phyloP scores from a whole-genome alignment of 2,329 filamentous ascomycete species.

The Scleromitrula shiraiana region DNA sequence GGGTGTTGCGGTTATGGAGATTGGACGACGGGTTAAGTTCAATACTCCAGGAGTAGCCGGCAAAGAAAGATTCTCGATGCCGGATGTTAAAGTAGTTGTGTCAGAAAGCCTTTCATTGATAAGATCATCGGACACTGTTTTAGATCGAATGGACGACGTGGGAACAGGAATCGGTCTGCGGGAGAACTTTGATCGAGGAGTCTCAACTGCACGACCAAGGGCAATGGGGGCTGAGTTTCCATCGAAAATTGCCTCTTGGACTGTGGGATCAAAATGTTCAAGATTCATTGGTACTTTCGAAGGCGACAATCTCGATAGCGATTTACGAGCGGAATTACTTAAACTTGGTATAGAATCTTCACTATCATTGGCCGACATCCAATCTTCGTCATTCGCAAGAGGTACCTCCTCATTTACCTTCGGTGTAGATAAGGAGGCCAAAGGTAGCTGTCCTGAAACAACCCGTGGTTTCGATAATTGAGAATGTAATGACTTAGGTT shows the following conservation, averaged over 20 bases:
- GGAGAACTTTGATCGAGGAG: background rate
- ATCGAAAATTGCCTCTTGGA: too few relatives aligned
- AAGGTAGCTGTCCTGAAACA: too few relatives aligned
- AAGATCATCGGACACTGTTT: background rate
- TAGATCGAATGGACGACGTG: background rate
- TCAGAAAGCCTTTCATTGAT: background rate
- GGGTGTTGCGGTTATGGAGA: background rate
- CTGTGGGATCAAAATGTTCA: too few relatives aligned
- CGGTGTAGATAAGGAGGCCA: background rate
- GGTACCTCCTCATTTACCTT: background rate
- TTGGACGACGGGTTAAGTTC: background rate
- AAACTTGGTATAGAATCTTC: slow-evolving; percentile 12
- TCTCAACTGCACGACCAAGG: background rate
- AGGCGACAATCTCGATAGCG: background rate
- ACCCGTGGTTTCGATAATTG: too few relatives aligned
- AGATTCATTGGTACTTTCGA: too few relatives aligned
- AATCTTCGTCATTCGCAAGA: slow-evolving; percentile 16
- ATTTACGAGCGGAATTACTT: slow-evolving; percentile 13
- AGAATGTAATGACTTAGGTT: too few relatives aligned
- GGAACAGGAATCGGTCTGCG: background rate
- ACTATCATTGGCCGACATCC: background rate
- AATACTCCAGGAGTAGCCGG: background rate
- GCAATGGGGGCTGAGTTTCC: background rate
- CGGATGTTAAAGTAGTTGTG: background rate
- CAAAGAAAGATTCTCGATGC: background rate